phyloP scores from a whole-genome alignment of 31 red algal genomes.

The Porphyra umbilicalis region DNA sequence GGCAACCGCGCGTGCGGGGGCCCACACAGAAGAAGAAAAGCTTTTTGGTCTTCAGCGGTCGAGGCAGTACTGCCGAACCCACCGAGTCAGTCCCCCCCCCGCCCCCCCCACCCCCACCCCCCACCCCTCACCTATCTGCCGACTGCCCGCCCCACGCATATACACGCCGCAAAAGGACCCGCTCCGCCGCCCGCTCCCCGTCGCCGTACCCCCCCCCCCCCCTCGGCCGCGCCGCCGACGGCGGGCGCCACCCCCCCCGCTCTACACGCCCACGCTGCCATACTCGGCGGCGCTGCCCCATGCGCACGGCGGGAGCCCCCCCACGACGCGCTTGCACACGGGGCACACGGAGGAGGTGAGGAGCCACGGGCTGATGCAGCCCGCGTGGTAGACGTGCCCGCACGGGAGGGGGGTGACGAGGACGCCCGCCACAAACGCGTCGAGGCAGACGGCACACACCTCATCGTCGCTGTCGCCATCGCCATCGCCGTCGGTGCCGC shows the following conservation, averaged over 20 bases:
- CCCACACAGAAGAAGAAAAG: no score
- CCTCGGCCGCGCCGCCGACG: neutral
- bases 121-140: neutral
- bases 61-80: no score
- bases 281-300: neutral
- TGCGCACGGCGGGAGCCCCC: conserved; percentile 45
- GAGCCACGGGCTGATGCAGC: conserved; percentile 91
- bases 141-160: neutral
- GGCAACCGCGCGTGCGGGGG: no score
- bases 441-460: conserved; percentile 67
- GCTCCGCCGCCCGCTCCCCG: neutral
- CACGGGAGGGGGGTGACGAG: conserved; percentile 66
- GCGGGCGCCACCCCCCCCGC: no score
- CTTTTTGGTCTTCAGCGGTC: no score
- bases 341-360: conserved; percentile 67
- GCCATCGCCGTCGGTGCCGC: neutral
- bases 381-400: conserved; percentile 65
- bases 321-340: conserved; percentile 77
- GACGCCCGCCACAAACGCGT: conserved; percentile 71
- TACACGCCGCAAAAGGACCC: neutral
- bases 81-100: neutral
- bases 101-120: neutral
- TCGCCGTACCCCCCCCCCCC: neutral
- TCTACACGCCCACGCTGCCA: neutral
- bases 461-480: conserved; percentile 29